Percentiles rank a stretch among this genome's conserved stretches.
phyloP scores from a whole-genome alignment of 371 early-diverging fungal species.

The Mucor sp. region DNA sequence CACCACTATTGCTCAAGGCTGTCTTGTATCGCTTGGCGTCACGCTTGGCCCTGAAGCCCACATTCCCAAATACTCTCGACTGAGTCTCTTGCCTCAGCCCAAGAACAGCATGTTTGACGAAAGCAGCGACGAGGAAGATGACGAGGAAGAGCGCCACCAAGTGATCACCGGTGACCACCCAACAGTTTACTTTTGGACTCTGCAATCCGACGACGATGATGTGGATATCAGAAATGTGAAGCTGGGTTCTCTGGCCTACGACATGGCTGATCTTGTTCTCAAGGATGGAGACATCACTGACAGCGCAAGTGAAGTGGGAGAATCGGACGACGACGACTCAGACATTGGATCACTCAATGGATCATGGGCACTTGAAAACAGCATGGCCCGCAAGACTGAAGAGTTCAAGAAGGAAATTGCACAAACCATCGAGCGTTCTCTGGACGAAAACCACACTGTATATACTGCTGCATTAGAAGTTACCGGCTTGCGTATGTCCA shows the following conservation, averaged over 20 bases:
- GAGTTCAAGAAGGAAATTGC: constrained; percentile 81
- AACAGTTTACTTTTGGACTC: constrained; percentile 52
- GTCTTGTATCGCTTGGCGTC: constrained; percentile 70
- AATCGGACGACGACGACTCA: constrained; percentile 50
- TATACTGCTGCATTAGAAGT: constrained; percentile 86
- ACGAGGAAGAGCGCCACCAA: constrained; percentile 37
- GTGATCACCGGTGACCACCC: constrained; percentile 44
- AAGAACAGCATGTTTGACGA: constrained; percentile 43
- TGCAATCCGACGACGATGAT: constrained; percentile 47
- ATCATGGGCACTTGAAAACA: constrained; percentile 34
- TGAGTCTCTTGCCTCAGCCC: constrained; percentile 60
- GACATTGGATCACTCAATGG: constrained; percentile 43
- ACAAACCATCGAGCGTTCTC: constrained; percentile 79
- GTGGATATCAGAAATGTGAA: constrained; percentile 47
- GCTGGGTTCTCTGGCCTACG: constrained; percentile 48
- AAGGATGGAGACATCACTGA: constrained; percentile 46
- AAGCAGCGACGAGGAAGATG: constrained; percentile 54
- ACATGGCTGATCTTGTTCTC: constrained; percentile 45
- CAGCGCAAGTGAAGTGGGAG: constrained; percentile 61
- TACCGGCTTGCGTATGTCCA: constrained; percentile 89
- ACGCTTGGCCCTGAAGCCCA: constrained; percentile 76
- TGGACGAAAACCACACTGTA: constrained; percentile 74
- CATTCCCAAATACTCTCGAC: constrained; percentile 70
- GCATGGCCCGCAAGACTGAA: constrained; percentile 47
- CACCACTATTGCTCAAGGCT: constrained; percentile 68